Evolutionary conservation across 495 filamentous ascomycete species (phyloP), one percentile per base, ranked within the genome.

Genomic region (Penicillium psychrofluorescens): DNA sequence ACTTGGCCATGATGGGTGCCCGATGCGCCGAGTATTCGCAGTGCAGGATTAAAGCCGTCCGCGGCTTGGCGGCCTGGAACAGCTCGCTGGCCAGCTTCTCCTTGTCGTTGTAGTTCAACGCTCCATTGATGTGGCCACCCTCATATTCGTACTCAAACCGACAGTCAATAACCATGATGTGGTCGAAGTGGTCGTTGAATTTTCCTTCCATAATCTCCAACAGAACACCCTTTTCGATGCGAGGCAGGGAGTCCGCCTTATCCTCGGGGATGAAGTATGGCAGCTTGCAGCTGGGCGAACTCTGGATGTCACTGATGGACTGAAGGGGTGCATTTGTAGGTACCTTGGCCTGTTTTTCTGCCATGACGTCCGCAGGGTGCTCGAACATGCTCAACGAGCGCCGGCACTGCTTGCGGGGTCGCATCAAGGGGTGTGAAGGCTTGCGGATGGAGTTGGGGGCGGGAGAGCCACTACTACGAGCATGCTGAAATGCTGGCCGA

Each of bases 61-160:
- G 84, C 15, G 76, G 74, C 43, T 80, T 69, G 46, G 79, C 77
- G 2, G 75, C 64, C 36, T 77, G 68, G 62, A 99, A 95, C 8
- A 99, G 77, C 38, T 89, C 76, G 40, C 69, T 67, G 1, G 90
- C 81, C 46, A 99, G 71, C 29, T 80, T 62, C 50, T 97, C 91
- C 64, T 95, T 97, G 64, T 95, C 87, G 59, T 95, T 96, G 70
- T 85, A 88, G 68, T 99, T 99, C 55, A 95, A 67, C 29, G 94
- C 94, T 0, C 86, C 85, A 38, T 86, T 76, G 49, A 99, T 95
- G 58, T 99, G 94, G 12, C 94, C 94, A 36, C 94, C 94, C 29
- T 95, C 83, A 62, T 90, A 99, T 66, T 99, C 94, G 62, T 97
- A 99, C 65, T 97, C 94, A 61, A 99, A 99, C 9, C 92, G 86